Percentiles rank a stretch among this genome's conserved stretches.
Evolutionary conservation across 192 early-diverging fungal genomes (phyloP).

Genomic region (Kickxella alabastrina): DNA sequence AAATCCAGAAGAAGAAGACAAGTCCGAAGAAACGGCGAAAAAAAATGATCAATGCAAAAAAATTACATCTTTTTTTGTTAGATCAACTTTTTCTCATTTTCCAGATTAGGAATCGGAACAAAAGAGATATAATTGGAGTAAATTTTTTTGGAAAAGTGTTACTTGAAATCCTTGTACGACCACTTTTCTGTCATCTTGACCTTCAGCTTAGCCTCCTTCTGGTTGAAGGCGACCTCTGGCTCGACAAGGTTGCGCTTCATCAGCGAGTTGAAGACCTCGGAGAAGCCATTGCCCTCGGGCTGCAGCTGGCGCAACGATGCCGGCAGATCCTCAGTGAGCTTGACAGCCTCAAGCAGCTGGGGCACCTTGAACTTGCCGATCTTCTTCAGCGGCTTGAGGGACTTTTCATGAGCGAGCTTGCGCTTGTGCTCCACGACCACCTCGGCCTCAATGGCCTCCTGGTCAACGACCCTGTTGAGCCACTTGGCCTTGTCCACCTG

Average conservation of each 20-base stretch:
- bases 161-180: constrained; percentile 47
- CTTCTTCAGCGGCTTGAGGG: constrained; percentile 22
- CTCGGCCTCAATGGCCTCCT: constrained; percentile 25
- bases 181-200: constrained; percentile 43
- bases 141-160: no score
- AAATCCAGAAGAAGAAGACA: no score
- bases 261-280: constrained; percentile 34
- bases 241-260: constrained; percentile 46
- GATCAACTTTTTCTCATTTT: no score
- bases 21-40: no score
- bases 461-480: constrained; percentile 50
- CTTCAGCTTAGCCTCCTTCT: constrained; percentile 9
- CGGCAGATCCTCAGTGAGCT: constrained; percentile 43
- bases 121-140: no score
- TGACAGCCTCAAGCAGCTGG: constrained; percentile 29
- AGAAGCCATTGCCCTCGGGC: constrained; percentile 39
- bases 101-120: no score
- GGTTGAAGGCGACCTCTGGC: constrained; percentile 11
- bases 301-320: constrained; percentile 38
- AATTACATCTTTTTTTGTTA: no score
- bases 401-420: constrained; percentile 24
- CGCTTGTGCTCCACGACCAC: constrained; percentile 20
- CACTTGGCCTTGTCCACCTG: constrained; percentile 52
- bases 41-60: no score
- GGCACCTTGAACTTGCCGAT: constrained; percentile 35